Base-by-base conservation (phyloP, 108 stramenopile genomes). In the Asterionellopsis glacialis region DNA sequence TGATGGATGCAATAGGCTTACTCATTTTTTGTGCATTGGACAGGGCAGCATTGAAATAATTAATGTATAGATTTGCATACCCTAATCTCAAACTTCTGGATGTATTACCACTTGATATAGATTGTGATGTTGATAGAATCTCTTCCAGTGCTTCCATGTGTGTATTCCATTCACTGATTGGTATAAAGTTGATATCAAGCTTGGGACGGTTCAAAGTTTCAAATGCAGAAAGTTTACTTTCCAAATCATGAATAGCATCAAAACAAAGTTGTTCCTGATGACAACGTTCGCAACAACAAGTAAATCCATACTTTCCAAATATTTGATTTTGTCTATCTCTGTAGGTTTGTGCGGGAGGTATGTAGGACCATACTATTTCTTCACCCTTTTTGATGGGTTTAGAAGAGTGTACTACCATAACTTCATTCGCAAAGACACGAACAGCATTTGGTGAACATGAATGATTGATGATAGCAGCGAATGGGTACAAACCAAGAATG, bases 381-480 rank as follows among this genome's bases (percentile, higher is more conserved):
- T 67, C 59, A 1, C 83, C 85, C 18, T 73, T 64, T 11, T 77
- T 14, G 47, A 92, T 77, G 0, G 47, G 11, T 24, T 42, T 48
- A 55, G 53, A 65, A 21, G 91, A 75, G 60, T 88, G 84, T 6
- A 80, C 83, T 44, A 88, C 67, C 91, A 92, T 92, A 25, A 69
- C 52, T 67, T 75, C 87, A 6, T 47, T 58, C 11, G 72, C 72
- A 74, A 80, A 92, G 19, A 84, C 74, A 19, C 84, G 58, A 11
- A 86, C 75, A 15, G 91, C 87, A 69, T 88, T 92, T 9, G 82
- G 65, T 9, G 42, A 38, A 64, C 91, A 92, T 0, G 85, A 83
- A 62, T 92, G 91, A 76, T 92, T 92, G 44, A 88, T 79, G 79
- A 87, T 87, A 55, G 87, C 91, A 16, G 85, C 83, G 27, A 88